phyloP scores from a whole-genome alignment of 2,329 filamentous ascomycete species.

The Talaromyces pinophilus region DNA sequence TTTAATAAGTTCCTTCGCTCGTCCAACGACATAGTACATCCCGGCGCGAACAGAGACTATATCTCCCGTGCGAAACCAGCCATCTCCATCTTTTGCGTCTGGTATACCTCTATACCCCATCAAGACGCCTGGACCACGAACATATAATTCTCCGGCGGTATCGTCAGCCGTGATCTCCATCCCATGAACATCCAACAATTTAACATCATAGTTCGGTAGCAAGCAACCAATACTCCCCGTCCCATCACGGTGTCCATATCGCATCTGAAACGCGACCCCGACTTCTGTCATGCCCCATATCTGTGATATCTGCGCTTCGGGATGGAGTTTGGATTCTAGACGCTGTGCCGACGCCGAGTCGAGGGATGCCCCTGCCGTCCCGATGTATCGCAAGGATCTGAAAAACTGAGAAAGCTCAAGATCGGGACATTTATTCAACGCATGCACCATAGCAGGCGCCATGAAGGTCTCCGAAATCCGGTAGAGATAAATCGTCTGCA shows the following conservation, averaged over 20 bases:
- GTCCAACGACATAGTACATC: slow-evolving; percentile 44
- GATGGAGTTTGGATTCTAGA: slow-evolving; percentile 45
- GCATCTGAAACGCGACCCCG: slow-evolving; percentile 48
- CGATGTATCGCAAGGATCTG: slow-evolving; percentile 47
- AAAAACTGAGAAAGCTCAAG: slow-evolving; percentile 36
- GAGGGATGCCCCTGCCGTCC: slow-evolving; percentile 54
- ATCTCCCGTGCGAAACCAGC: slow-evolving; percentile 50
- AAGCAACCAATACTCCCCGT: slow-evolving; percentile 52
- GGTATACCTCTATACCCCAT: slow-evolving; percentile 40
- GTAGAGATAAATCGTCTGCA: slow-evolving; percentile 43
- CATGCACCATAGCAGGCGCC: slow-evolving; percentile 49
- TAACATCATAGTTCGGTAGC: slow-evolving; percentile 44
- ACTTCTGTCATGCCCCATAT: slow-evolving; percentile 60
- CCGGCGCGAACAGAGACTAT: slow-evolving; percentile 41
- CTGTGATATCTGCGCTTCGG: slow-evolving; percentile 47
- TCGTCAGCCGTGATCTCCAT: slow-evolving; percentile 33
- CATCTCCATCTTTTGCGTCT: slow-evolving; percentile 39
- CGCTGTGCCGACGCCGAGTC: slow-evolving; percentile 44
- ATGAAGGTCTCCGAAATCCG: slow-evolving; percentile 53
- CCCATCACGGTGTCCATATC: slow-evolving; percentile 42
- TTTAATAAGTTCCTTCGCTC: slow-evolving; percentile 51
- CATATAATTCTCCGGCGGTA: slow-evolving; percentile 44
- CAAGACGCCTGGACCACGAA: slow-evolving; percentile 42
- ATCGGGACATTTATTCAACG: slow-evolving; percentile 35
- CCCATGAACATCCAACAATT: slow-evolving; percentile 40